Base-by-base conservation (phyloP, 1,284 basidiomycete species). In the Xerocomus amazonicus region DNA sequence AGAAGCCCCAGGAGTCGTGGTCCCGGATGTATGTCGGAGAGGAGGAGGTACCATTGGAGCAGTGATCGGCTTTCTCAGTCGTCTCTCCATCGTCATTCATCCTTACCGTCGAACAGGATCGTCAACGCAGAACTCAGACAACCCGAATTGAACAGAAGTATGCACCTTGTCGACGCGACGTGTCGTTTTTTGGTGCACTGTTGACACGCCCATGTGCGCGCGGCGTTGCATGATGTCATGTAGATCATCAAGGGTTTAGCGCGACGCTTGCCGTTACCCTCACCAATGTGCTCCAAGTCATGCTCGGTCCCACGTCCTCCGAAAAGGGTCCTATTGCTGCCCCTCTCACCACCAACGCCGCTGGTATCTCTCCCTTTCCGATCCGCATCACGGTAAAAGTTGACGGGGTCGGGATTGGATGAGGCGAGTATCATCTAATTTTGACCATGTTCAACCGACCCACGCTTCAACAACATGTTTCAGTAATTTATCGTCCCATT, bases 31-130 rank as follows among this genome's bases (percentile, higher is more conserved):
- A 80, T 36, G 72, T 76, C 51, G 82, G 78, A 3, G 87, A 90
- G 67, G 88, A 90, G 61, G 85, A 90, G 28, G 77, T 90, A 12
- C 80, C 87, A 54, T 90, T 88, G 88, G 88, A 90, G 62, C 81
- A 87, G 68, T 90, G 87, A 88, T 87, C 0, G 7, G 54, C 17
- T 19, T 27, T 29, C n/a, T 17, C 19, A 3, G 19, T 23, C 19
- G 19, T 23, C 19, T 23, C 19, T 23, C 28, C n/a, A n/a, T n/a
- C 17, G n/a, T 9, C 17, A 23, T 38, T 38, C 19, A 26, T 12
- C 12, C 26, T 23, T 4, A 23, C 10, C 23, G 19, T 13, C 2
- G 13, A 44, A 16, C 16, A 90, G 86, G 87, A 70, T 82, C n/a
- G 80, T 89, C 55, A 88, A 87, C 48, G 84, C 80, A 6, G 85